phyloP scores from a whole-genome alignment of 129 eudicot species.

The Artemisia tridentata region DNA sequence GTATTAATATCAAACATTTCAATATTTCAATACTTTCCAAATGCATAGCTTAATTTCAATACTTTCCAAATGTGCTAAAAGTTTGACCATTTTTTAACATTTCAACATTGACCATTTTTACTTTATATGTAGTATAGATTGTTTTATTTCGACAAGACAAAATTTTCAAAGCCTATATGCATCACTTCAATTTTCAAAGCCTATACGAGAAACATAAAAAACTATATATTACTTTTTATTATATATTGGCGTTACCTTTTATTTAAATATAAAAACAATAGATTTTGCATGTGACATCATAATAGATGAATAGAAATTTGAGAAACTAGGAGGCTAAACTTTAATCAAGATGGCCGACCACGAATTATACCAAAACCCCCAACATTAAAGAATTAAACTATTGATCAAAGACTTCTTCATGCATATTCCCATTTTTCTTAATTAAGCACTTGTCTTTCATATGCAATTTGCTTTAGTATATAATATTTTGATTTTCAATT shows the following conservation, averaged over 20 bases:
- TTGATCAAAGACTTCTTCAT: constrained; percentile 27
- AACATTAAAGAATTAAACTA: constrained; percentile 15
- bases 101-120: too few species aligned
- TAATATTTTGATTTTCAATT: not conserved
- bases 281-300: constrained; percentile 25
- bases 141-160: too few species aligned
- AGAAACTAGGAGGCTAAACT: constrained; percentile 18
- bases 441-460: not conserved
- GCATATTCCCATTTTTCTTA: constrained; percentile 9
- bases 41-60: too few species aligned
- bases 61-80: too few species aligned
- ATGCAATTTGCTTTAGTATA: constrained; percentile 12
- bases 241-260: too few species aligned
- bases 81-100: too few species aligned
- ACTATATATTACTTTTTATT: too few species aligned
- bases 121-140: too few species aligned
- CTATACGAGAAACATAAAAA: not conserved
- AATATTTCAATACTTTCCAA: too few species aligned
- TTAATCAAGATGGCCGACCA: constrained; percentile 43
- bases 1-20: too few species aligned
- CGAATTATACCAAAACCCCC: constrained; percentile 34
- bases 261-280: not conserved
- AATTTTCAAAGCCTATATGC: too few species aligned
- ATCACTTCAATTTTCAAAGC: too few species aligned
- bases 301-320: constrained; percentile 15